A percentile compares a stretch with the other conserved stretches of the same genome.
Evolutionary conservation across 179 eudicot species (phyloP).

Genomic region (Silene noctiflora): DNA sequence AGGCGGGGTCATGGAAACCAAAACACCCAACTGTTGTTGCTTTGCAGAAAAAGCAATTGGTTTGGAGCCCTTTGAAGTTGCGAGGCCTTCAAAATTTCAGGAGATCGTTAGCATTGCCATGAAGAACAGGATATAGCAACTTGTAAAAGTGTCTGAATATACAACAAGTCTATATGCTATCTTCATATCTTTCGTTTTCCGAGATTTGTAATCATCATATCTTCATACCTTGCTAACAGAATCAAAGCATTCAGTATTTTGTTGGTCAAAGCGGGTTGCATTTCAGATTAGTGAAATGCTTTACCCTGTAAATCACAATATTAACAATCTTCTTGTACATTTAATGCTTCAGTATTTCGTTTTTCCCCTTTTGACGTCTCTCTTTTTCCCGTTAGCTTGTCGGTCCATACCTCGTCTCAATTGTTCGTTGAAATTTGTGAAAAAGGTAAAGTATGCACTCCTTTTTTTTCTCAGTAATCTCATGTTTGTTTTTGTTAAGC

Average conservation of each 20-base stretch:
- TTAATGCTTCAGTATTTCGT: neutral
- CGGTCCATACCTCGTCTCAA: no score
- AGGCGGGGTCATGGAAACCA: constrained; percentile 71
- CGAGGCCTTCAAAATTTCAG: constrained; percentile 34
- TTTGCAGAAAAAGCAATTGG: constrained; percentile 56
- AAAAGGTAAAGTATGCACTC: no score
- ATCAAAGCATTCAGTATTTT: neutral
- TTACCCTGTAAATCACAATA: neutral
- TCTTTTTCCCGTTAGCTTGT: no score
- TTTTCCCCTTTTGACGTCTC: neutral
- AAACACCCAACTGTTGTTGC: constrained; percentile 82
- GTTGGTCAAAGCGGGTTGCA: neutral
- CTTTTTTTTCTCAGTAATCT: no score
- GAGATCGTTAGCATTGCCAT: constrained; percentile 26
- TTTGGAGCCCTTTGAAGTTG: constrained; percentile 80
- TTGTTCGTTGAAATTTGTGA: no score
- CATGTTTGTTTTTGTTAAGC: no score
- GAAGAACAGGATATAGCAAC: constrained; percentile 13
- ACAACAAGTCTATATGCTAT: constrained; percentile 3
- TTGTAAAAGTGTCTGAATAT: constrained; percentile 13
- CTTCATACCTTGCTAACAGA: neutral
- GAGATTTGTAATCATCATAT: neutral
- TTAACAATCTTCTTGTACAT: neutral
- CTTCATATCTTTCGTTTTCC: neutral
- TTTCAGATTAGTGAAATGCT: neutral